Base-by-base conservation (phyloP, 768 basidiomycete genomes). In the Podaxis rugospora region DNA sequence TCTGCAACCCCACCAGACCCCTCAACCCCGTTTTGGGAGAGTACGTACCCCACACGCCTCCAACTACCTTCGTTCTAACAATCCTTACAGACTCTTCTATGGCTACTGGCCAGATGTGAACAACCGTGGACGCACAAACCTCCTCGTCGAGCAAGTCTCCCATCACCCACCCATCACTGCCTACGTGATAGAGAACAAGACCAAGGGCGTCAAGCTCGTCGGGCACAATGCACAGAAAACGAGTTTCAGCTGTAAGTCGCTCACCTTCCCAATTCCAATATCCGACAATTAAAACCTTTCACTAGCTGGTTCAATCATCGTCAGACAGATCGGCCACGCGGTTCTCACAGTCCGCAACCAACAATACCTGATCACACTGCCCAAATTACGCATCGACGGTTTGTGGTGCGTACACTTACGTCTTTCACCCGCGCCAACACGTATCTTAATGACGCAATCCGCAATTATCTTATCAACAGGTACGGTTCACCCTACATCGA, bases 141-240 rank as follows among this genome's bases (percentile, higher is more conserved):
- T 98, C 32, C 83, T 90, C 42, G 93, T 95, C 3, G 95, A 98
- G 75, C 95, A 98, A 70, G 96, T 98, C 51, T 98, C 96, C 21
- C 96, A 99, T 70, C 96, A 99, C 69, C 90, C 91, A 1, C 89
- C 91, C 6, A 88, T 92, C 67, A 92, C 92, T 46, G 92, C 88
- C 23, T 96, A 95, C 74, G 81, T 85, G 71, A 92, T 98, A 66
- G 84, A 87, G 75, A 98, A 98, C 78, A 74, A 83, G 55, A 67
- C 78, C 28, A 92, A 92, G 69, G 89, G 91, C 1, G 70, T 98
- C 57, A 75, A 82, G 51, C 82, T 95, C 55, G 83, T 84, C 32
- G 96, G 96, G 13, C 93, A 95, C 72, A 93, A 86, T 67, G 96
- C 93, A 6, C 95, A 98, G 76, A 96, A 97, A 83, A 98, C 96